Percentiles rank a stretch among this genome's conserved stretches.
phyloP scores from a whole-genome alignment of 2,329 filamentous ascomycete genomes.

The Alternaria arbusti region DNA sequence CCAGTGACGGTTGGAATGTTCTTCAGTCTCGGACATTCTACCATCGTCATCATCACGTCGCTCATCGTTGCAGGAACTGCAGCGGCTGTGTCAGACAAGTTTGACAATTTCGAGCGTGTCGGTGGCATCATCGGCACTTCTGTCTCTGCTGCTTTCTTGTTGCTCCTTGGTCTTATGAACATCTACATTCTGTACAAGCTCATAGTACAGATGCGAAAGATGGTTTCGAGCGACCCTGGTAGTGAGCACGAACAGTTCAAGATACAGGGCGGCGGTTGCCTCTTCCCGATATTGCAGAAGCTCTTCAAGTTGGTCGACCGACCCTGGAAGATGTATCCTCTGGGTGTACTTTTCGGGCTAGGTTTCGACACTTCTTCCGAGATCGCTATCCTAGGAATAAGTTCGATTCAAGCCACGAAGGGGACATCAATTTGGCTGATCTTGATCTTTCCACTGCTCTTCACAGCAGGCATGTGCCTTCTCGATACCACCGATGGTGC shows the following conservation, averaged over 20 bases:
- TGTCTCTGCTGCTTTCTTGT: conserved; percentile 81
- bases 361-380: conserved; percentile 97
- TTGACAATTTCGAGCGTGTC: conserved; percentile 78
- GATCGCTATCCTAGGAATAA: conserved; percentile 88
- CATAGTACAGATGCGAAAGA: conserved; percentile 68
- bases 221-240: conserved; percentile 61
- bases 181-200: conserved; percentile 83
- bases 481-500: conserved; percentile 92
- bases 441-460: conserved; percentile 85
- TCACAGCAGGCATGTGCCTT: conserved; percentile 95
- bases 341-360: conserved; percentile 84
- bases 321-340: conserved; percentile 95
- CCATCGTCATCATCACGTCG: conserved; percentile 88
- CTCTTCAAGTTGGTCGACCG: conserved; percentile 76
- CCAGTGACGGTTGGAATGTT: conserved; percentile 94
- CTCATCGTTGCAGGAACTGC: conserved; percentile 91
- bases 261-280: conserved; percentile 77
- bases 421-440: conserved; percentile 95
- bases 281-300: conserved; percentile 73
- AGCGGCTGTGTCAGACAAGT: conserved; percentile 79
- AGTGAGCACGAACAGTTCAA: conserved; percentile 63
- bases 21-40: conserved; percentile 92
- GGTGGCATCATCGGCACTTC: conserved; percentile 90
- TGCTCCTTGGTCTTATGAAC: conserved; percentile 83
- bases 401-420: conserved; percentile 81